Evolutionary conservation across 768 basidiomycete genomes (phyloP).

Genomic region (Lactifluus piperatus): DNA sequence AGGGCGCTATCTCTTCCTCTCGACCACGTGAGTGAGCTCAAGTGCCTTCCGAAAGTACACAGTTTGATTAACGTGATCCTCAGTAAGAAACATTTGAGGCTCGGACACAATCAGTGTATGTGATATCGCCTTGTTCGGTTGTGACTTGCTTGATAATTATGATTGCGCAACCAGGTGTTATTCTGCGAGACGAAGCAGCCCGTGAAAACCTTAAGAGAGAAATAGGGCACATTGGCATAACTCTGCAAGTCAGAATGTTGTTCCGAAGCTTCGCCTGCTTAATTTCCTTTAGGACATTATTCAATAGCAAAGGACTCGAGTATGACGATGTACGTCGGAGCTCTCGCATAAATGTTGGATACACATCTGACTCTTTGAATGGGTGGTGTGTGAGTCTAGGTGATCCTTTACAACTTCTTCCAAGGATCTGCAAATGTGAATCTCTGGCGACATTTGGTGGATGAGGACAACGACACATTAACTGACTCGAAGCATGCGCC

Average conservation of each 20-base stretch:
- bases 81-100: slow-evolving; percentile 43
- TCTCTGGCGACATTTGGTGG: slow-evolving; percentile 5
- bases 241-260: slow-evolving; percentile 37
- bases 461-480: neutral
- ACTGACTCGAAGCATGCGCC: neutral
- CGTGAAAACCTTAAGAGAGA: slow-evolving; percentile 37
- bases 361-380: neutral
- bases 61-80: neutral
- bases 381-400: slow-evolving; percentile 39
- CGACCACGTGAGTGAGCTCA: neutral
- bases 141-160: neutral
- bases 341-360: neutral
- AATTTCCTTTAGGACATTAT: slow-evolving; percentile 35
- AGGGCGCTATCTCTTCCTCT: slow-evolving; percentile 1
- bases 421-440: slow-evolving; percentile 44
- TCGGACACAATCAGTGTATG: slow-evolving; percentile 60
- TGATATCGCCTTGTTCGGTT: neutral
- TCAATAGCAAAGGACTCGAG: slow-evolving; percentile 60
- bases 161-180: slow-evolving; percentile 39
- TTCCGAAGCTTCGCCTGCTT: neutral
- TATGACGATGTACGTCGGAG: slow-evolving; percentile 45
- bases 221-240: slow-evolving; percentile 48
- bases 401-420: slow-evolving; percentile 70
- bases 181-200: slow-evolving; percentile 56
- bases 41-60: neutral